A percentile compares a stretch with the other conserved stretches of the same genome.
These are phyloP conservation scores for Solanum hybrid DNA, from an alignment of 305 asterid species.

Conservation along the genomic window DNA sequence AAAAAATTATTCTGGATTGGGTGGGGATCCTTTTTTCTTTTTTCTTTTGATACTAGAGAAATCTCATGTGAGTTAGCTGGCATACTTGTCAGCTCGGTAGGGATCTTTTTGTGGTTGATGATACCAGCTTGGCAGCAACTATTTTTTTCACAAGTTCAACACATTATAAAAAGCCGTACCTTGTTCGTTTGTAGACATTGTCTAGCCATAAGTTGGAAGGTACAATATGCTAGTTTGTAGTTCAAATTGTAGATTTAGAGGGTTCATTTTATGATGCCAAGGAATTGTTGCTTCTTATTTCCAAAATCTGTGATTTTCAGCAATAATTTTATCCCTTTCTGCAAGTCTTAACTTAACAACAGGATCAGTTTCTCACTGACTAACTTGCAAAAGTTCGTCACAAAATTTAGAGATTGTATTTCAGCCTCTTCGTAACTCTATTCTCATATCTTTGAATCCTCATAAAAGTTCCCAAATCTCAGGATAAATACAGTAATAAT, in stretches of 20 bases:
- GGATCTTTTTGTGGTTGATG: not conserved
- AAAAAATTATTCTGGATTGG: not conserved
- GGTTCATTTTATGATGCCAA: too few relatives aligned
- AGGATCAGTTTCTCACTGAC: too few relatives aligned
- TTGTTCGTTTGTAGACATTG: not conserved
- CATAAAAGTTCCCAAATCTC: not conserved
- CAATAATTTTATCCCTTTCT: too few relatives aligned
- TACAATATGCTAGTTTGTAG: too few relatives aligned
- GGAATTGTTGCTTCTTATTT: too few relatives aligned
- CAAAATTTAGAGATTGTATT: not conserved
- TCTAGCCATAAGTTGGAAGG: too few relatives aligned
- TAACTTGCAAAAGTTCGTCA: not conserved
- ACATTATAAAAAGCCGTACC: not conserved
- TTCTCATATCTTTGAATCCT: not conserved
- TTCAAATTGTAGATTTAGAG: too few relatives aligned
- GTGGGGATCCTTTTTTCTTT: not conserved
- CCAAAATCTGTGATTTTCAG: too few relatives aligned
- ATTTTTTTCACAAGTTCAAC: not conserved
- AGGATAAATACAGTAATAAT: not conserved
- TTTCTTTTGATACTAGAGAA: not conserved
- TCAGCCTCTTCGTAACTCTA: not conserved
- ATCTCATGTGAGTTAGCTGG: not conserved
- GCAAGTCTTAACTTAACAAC: too few relatives aligned
- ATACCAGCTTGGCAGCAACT: not conserved
- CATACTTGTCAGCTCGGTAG: not conserved